A percentile compares a stretch with the other conserved stretches of the same genome.
Evolutionary conservation across 495 filamentous ascomycete species (phyloP).

Genomic region (Chaetomidium leptoderma): DNA sequence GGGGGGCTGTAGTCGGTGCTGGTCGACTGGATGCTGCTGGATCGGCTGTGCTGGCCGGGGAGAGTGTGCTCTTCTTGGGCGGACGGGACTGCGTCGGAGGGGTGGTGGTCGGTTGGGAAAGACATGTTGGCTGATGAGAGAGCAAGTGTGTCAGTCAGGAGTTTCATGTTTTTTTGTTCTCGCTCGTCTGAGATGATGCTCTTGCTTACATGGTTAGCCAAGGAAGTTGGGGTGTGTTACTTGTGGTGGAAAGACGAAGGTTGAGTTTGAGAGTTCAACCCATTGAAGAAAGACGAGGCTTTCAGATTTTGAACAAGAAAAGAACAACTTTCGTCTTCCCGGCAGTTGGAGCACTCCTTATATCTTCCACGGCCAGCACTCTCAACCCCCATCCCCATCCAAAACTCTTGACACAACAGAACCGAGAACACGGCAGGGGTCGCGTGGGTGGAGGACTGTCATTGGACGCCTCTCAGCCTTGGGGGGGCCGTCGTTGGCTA

Average conservation of each 20-base stretch:
- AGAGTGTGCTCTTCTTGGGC: neutral
- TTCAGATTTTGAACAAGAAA: neutral
- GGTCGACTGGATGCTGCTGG: slow-evolving; percentile 14
- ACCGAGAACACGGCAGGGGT: slow-evolving; percentile 5
- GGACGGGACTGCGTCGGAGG: neutral
- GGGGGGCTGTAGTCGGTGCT: neutral
- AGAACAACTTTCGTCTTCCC: neutral
- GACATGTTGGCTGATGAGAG: neutral
- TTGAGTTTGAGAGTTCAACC: neutral
- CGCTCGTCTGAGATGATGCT: too few species aligned
- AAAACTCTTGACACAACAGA: slow-evolving; percentile 13
- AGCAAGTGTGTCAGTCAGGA: too few species aligned
- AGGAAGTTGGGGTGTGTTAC: too few species aligned
- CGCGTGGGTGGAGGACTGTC: slow-evolving; percentile 9
- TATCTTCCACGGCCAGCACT: neutral
- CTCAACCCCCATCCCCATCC: slow-evolving; percentile 7
- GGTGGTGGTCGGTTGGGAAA: neutral
- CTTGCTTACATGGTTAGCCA: too few species aligned
- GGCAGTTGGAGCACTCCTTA: neutral
- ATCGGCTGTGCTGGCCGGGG: slow-evolving; percentile 13
- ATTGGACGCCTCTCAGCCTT: slow-evolving; percentile 14
- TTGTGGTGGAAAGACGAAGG: too few species aligned
- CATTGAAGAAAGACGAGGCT: neutral
- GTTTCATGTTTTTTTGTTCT: too few species aligned
- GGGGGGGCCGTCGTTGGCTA: neutral